Base-by-base conservation (phyloP, 768 basidiomycete genomes). In the Rhizopogon salebrosus region DNA sequence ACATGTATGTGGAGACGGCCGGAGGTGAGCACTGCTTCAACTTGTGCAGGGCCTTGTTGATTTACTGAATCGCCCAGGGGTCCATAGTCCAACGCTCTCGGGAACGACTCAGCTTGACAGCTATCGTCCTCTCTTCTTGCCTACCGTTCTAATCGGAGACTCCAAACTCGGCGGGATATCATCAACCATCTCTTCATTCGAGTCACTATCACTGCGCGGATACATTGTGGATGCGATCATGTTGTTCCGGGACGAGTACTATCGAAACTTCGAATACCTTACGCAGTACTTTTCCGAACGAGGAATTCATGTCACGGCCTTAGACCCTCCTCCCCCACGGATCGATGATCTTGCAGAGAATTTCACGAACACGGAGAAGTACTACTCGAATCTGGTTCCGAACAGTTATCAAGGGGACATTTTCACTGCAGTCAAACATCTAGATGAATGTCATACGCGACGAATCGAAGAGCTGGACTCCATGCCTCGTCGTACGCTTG, bases 111-210 rank as follows among this genome's bases (percentile, higher is more conserved):
- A 99, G 65, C 76, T 84, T 18, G 92, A 95, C 48, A 80, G 80
- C 27, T 95, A 94, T 63, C 80, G 95, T 6, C 85, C 92, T 0
- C 77, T 98, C 18, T 88, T 89, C 56, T 79, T 97, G 4, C 95
- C 95, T 1, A 89, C 88, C 0, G 71, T 98, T 54, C 80, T 99
- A 5, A 74, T 98, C 35, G 95, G 90, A 0, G 92, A 97, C 55
- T 82, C 90, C 0, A 85, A 83, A 41, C 85, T 99, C 4, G 95
- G 95, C 22, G 95, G 95, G 1, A 98, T 98, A 45, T 95, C 92
- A 5, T 83, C 85, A 0, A 98, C 95, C 1, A 87, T 98, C 54
- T 84, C 95, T 1, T 82, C 95, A 0, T 98, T 92, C 70, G 95
- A 98, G 67, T 89, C 95, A 16, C 82, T 98, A 27, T 63, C 85